A percentile compares a stretch with the other conserved stretches of the same genome.
Conservation (phyloP, 2,329 filamentous ascomycete species). For the Trichophyton simii region DNA sequence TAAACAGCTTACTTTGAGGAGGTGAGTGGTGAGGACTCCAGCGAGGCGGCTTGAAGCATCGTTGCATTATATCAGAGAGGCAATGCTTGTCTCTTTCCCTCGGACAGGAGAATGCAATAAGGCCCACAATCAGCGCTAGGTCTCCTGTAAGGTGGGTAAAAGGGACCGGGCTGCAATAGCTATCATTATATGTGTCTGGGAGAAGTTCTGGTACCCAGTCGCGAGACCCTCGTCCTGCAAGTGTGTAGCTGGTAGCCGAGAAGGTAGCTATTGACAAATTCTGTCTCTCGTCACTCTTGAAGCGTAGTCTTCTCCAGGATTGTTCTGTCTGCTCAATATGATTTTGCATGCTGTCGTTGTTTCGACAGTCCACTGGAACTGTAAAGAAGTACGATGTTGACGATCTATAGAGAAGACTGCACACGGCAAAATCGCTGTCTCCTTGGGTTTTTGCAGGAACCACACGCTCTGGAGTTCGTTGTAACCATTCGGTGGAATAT, state of each 20-base stretch:
- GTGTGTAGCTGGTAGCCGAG: conserved; percentile 6
- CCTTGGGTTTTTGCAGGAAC: background rate
- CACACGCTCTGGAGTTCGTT: conserved; percentile 6
- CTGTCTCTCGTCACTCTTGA: background rate
- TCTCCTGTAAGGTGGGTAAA: conserved; percentile 13
- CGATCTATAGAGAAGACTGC: conserved; percentile 14
- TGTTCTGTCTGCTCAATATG: background rate
- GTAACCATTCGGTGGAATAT: conserved; percentile 8
- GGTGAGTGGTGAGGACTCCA: conserved; percentile 12
- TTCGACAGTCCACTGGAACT: conserved; percentile 12
- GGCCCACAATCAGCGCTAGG: conserved; percentile 15
- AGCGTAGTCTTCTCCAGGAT: background rate
- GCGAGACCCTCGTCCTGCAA: conserved; percentile 13
- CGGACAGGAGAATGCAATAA: conserved; percentile 15
- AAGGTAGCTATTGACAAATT: conserved; percentile 12
- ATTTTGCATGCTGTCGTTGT: background rate
- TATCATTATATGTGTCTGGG: conserved; percentile 12
- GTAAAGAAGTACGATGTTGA: conserved; percentile 10
- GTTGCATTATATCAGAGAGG: conserved; percentile 3
- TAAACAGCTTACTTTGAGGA: conserved; percentile 11
- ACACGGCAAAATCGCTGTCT: conserved; percentile 5
- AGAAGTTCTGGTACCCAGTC: conserved; percentile 17
- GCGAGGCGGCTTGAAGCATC: conserved; percentile 11
- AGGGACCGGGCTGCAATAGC: background rate
- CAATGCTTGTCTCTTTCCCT: background rate